Conservation (phyloP, 257 asterid genomes). For the Plectranthus barbatus region DNA sequence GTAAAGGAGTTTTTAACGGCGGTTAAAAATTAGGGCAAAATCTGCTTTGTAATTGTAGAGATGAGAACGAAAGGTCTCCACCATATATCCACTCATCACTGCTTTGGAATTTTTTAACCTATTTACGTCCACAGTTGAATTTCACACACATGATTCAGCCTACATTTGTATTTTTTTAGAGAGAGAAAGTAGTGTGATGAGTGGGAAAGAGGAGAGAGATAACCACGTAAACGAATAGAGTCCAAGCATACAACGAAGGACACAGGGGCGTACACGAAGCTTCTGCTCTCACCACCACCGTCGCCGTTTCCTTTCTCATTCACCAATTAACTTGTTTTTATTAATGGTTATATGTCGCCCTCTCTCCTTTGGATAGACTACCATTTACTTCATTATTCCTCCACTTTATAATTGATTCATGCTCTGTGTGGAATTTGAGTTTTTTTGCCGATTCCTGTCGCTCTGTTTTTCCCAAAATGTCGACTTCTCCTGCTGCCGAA, state of each 20-base stretch:
- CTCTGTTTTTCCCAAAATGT: conserved; percentile 22
- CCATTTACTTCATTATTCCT: neutral
- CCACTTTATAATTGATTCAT: neutral
- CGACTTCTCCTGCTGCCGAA: conserved; percentile 29
- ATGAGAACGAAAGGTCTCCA: conserved; percentile 19
- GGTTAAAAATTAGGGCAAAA: neutral
- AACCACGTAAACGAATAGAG: conserved; percentile 75
- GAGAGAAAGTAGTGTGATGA: neutral
- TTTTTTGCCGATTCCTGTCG: neutral
- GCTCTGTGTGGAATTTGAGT: neutral
- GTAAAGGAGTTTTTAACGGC: neutral
- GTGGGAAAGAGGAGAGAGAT: conserved; percentile 13
- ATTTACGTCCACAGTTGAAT: conserved; percentile 6
- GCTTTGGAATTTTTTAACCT: neutral
- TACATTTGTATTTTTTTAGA: neutral
- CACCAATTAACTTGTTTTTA: neutral
- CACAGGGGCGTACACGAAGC: conserved; percentile 46
- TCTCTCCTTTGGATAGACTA: neutral
- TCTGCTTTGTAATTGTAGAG: neutral
- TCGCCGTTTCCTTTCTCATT: conserved; percentile 14
- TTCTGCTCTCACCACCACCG: conserved; percentile 7
- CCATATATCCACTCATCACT: neutral
- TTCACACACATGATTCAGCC: neutral
- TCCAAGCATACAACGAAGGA: conserved; percentile 62
- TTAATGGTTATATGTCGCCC: neutral